Conservation (phyloP, 352 stramenopile genomes). For the Phytophthora macrochlamydospora region DNA sequence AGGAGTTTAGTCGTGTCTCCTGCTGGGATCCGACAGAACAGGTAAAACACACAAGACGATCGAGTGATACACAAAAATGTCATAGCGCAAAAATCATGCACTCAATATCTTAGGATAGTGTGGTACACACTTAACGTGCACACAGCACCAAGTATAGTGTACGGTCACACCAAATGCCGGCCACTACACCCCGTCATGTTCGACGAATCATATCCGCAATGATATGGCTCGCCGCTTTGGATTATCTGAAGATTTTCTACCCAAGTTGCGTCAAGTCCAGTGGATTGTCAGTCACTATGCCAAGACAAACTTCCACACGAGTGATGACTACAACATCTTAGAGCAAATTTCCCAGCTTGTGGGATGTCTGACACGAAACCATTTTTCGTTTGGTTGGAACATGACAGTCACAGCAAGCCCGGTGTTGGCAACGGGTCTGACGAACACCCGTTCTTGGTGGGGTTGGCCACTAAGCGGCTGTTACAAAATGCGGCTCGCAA, state of each 20-base stretch:
- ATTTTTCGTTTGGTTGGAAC: background rate
- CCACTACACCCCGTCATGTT: too few relatives aligned
- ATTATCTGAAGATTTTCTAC: background rate
- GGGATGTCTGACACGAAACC: background rate
- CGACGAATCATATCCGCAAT: too few relatives aligned
- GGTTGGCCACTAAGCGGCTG: background rate
- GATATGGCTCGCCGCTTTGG: background rate
- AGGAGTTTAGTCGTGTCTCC: too few relatives aligned
- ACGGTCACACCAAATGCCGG: too few relatives aligned
- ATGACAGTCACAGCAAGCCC: background rate
- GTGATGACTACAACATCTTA: background rate
- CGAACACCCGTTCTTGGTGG: background rate
- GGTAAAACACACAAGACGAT: too few relatives aligned
- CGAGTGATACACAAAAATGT: too few relatives aligned
- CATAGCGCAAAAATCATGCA: too few relatives aligned
- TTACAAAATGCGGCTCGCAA: background rate
- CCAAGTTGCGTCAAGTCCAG: background rate
- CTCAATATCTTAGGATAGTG: too few relatives aligned
- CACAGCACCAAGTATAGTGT: too few relatives aligned
- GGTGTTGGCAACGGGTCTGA: background rate
- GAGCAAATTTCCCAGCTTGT: background rate
- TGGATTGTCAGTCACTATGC: background rate
- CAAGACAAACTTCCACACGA: background rate
- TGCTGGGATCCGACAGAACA: too few relatives aligned
- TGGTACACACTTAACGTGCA: too few relatives aligned